Percentiles rank a stretch among this genome's conserved stretches.
Evolutionary conservation across 1,284 basidiomycete species (phyloP).

Genomic region (Xanthoconium separans): DNA sequence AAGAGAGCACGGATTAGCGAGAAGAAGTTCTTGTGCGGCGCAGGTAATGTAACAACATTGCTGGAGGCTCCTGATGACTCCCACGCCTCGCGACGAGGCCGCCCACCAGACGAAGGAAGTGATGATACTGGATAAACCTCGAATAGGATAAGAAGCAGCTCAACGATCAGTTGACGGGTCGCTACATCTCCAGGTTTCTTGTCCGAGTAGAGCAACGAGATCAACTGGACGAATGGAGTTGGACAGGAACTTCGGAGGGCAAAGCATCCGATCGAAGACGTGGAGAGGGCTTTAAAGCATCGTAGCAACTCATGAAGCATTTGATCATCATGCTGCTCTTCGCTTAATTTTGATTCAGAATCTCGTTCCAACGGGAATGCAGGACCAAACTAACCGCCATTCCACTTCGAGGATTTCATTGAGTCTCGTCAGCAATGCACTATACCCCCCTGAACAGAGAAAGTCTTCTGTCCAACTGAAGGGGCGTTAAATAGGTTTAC

Average conservation of each 20-base stretch:
- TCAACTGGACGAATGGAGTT: constrained; percentile 81
- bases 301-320: constrained; percentile 89
- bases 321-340: constrained; percentile 97
- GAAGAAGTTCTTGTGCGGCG: constrained; percentile 70
- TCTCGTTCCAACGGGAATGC: constrained; percentile 2
- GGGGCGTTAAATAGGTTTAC: constrained; percentile 9
- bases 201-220: constrained; percentile 88
- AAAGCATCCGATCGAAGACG: constrained; percentile 81
- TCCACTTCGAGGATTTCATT: constrained; percentile 93
- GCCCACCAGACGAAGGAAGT: constrained; percentile 50
- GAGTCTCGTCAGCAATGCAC: constrained; percentile 78
- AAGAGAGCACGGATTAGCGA: constrained; percentile 69
- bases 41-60: constrained; percentile 58
- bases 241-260: constrained; percentile 84
- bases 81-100: constrained; percentile 54
- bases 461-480: constrained; percentile 92
- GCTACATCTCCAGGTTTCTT: constrained; percentile 95
- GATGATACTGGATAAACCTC: constrained; percentile 76
- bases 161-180: constrained; percentile 87
- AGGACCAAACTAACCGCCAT: constrained; percentile 71
- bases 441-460: constrained; percentile 81
- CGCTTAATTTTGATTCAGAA: constrained; percentile 47
- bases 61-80: constrained; percentile 44
- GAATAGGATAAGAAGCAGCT: constrained; percentile 80
- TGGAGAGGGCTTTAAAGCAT: constrained; percentile 91